Base-by-base conservation (phyloP, 192 early-diverging fungal genomes). In the Linnemannia elongata region DNA sequence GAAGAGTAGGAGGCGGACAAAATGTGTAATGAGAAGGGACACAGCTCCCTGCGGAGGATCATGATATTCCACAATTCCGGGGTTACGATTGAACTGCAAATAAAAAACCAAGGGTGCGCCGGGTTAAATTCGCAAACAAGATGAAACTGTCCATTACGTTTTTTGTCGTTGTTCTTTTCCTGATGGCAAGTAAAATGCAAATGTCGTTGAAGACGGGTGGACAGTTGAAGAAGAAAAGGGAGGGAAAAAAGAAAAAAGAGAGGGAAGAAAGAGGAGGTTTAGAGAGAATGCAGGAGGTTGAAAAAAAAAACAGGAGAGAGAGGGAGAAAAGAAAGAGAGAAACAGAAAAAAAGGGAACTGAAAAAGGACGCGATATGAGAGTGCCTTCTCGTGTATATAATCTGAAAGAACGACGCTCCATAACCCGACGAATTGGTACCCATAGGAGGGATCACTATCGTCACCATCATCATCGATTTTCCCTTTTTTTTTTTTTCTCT, bases 271-370 rank as follows among this genome's bases (percentile, higher is more conserved):
- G 24, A 73, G 72, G 49, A 68, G 41, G 57, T 30, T n/a, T n/a
- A 36, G 24, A 33, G 72, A 45, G 27, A 52, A 38, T 45, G 69
- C n/a, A 38, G 60, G 69, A 80, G 52, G 33, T 20, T 17, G 3
- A 36, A 47, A 22, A 79, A 79, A 39, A 39, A 63, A 44, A 30
- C 36, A 42, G 41, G 70, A 42, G 70, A 36, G 54, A 72, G 33
- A 68, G 54, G 42, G 9, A 35, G 24, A 76, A 63, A 24, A 35
- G 24, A 76, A 38, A 68, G 63, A 76, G 44, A 55, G 24, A 49
- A 45, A 75, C 72, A 55, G 49, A 75, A 74, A 74, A 45, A 74
- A 27, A 30, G 33, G 27, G 72, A 47, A 49, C 27, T 18, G 27
- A 47, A 74, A 49, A 74, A 74, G 15, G 17, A 41, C 41, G 22